Evolutionary conservation across 345 rosid genomes (phyloP), one percentile per base, ranked within the genome.

Genomic region (Eutrema japonicum): DNA sequence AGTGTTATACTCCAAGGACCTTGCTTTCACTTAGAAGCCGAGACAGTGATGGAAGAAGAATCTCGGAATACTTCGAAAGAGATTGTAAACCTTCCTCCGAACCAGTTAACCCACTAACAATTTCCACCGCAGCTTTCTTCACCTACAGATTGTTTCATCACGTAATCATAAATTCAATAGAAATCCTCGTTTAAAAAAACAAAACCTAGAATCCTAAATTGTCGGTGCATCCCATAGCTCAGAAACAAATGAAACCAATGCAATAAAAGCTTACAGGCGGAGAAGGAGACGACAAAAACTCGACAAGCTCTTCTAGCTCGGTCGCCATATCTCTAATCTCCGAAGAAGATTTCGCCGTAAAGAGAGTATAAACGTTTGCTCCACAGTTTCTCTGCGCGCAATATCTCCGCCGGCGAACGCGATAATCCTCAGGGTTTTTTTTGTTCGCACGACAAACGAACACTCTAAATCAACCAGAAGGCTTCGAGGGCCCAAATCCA

Each of bases 91-190:
- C 96, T 66, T 94, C 95, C 30, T 94, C 90, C 0, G 93, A 91
- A 7, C 98, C 97, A 18, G 96, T 89, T 79, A 91, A 82, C 43
- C 89, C 96, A 53, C 89, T 81, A 68, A 88, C 96, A 48, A 91
- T 87, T 70, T 85, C 91, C 49, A 89, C 90, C 6, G 97, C 95
- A 9, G 89, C 96, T 82, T 94, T 89, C 87, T 83, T 87, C 82
- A 91, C 88, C 98, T 91, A 58, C 46, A 73, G 0, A 13, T 41
- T 70, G 6, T 47, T 70, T 32, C 59, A 10, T 38, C 54, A 40
- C 14, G 12, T 2, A 37, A 70, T 64, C 41, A 70, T 52, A 22
- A 52, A 66, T 29, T 51, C 51, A 41, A 60, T 8, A 8, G 30
- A 40, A 30, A 33, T 48, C 55, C 14, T 45, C 12, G 26, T 11